Conservation (phyloP, 2,329 filamentous ascomycete genomes). For the Lachnum nothofagi region DNA sequence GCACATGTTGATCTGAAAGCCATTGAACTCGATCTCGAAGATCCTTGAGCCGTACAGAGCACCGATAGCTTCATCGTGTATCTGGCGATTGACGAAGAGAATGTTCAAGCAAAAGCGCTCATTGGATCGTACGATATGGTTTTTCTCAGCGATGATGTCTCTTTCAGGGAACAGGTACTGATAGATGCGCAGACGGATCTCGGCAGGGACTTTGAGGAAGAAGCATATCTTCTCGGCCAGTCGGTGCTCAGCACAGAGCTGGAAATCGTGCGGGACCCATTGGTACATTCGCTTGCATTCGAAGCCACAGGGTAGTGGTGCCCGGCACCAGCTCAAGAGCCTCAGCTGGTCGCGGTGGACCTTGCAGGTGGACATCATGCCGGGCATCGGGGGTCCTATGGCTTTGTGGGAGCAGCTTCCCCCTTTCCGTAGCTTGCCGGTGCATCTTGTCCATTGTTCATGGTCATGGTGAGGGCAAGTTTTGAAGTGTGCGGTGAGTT, state of each 20-base stretch:
- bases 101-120: conserved; percentile 4
- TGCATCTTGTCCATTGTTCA: conserved; percentile 5
- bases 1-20: conserved; percentile 16
- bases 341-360: conserved; percentile 12
- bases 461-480: conserved; percentile 3
- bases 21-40: conserved; percentile 14
- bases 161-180: conserved; percentile 10
- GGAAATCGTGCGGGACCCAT: conserved; percentile 14
- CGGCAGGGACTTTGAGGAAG: conserved; percentile 16
- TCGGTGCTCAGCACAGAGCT: conserved; percentile 13
- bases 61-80: conserved; percentile 14
- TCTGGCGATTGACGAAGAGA: conserved; percentile 14
- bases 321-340: conserved; percentile 6
- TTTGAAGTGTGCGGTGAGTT: neutral
- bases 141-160: conserved; percentile 14
- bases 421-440: conserved; percentile 12
- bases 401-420: conserved; percentile 11
- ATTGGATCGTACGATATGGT: neutral
- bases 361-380: conserved; percentile 14
- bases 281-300: conserved; percentile 13
- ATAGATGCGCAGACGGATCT: conserved; percentile 18
- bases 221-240: conserved; percentile 11
- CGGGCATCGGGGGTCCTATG: neutral
- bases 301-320: conserved; percentile 13
- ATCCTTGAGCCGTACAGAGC: conserved; percentile 15